Base-by-base conservation (phyloP, 2,329 filamentous ascomycete species). In the Calonectria honghensis region DNA sequence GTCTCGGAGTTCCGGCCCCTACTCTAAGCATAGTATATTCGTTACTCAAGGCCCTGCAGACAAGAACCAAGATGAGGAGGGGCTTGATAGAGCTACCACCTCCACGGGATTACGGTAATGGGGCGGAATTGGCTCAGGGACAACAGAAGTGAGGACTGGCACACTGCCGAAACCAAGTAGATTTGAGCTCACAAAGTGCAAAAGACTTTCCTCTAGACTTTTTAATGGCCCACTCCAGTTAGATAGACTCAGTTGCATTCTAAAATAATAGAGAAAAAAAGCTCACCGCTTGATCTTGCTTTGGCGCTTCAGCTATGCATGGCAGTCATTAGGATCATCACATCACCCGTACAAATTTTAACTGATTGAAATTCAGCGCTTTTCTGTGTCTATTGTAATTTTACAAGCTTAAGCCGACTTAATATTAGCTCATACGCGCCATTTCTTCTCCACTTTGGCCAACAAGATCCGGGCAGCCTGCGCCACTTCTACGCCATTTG, bases 51-150 rank as follows among this genome's bases (percentile, higher is more conserved):
- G 41, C 61, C 13, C 61, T 65, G 2, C 61, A 65, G 29, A 11
- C 27, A 16, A 50, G 61, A 50, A 65, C 61, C 11, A 65, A 65
- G n/a, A 45, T 48, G 61, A 65, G 61, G 61, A 27, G 41, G 41
- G 61, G 61, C 16, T 24, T 65, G 10, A 65, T 65, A 4, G 61
- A 65, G n/a, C 13, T 65, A 7, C 61, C 61, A 16, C 61, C 61
- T 41, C 24, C 57, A 2, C 13, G 57, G 2, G 57, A 63, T 29
- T 63, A 63, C 10, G 57, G 57, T 20, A 29, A 35, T 41, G 57
- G 35, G 3, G 35, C 57, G 24, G 57, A 63, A 20, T 18, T 63
- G 37, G 24, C 57, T 31, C n/a, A 41, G 6, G 27, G 27, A 20
- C 35, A 63, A 16, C 20, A 29, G 37, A 20, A 41, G 37, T 41